Percentiles rank a stretch among this genome's conserved stretches.
These are phyloP conservation scores for Lithohypha guttulata DNA, from an alignment of 2,329 filamentous ascomycete species.

Conservation along the genomic window DNA sequence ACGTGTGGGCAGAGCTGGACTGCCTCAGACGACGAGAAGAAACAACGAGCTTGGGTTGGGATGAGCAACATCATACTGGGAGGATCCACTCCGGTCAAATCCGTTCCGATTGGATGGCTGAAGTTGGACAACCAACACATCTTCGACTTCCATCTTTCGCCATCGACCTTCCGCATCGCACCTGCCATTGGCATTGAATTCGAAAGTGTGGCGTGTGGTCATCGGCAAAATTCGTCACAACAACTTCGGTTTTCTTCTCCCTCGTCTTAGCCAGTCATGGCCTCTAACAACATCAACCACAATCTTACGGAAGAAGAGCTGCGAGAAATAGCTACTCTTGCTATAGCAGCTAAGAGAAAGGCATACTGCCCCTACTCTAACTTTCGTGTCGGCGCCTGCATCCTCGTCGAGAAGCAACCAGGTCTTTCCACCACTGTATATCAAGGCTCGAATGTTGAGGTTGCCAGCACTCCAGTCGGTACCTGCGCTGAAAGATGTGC, in stretches of 20 bases:
- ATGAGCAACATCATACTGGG: neutral
- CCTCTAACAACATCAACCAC: conserved; percentile 5
- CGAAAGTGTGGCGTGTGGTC: too few species aligned
- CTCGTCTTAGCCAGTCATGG: too few species aligned
- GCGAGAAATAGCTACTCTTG: conserved; percentile 31
- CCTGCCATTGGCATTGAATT: too few species aligned
- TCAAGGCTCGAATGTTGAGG: conserved; percentile 82
- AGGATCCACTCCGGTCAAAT: conserved; percentile 3
- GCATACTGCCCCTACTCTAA: conserved; percentile 90
- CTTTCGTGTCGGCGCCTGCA: conserved; percentile 77
- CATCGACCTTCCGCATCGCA: too few species aligned
- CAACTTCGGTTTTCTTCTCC: too few species aligned
- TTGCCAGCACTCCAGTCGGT: conserved; percentile 85
- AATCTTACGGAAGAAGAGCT: conserved; percentile 15
- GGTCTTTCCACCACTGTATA: conserved; percentile 35
- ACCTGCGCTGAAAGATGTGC: conserved; percentile 92
- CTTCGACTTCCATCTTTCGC: too few species aligned
- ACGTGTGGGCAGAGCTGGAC: too few species aligned
- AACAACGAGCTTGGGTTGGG: neutral
- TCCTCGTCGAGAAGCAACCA: conserved; percentile 50
- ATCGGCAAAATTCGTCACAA: too few species aligned
- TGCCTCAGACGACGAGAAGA: neutral
- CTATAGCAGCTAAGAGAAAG: conserved; percentile 59
- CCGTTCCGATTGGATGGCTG: too few species aligned
- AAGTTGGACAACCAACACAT: too few species aligned